Conservation (phyloP, 2,329 filamentous ascomycete species). For the Arachnomyces sp. region DNA sequence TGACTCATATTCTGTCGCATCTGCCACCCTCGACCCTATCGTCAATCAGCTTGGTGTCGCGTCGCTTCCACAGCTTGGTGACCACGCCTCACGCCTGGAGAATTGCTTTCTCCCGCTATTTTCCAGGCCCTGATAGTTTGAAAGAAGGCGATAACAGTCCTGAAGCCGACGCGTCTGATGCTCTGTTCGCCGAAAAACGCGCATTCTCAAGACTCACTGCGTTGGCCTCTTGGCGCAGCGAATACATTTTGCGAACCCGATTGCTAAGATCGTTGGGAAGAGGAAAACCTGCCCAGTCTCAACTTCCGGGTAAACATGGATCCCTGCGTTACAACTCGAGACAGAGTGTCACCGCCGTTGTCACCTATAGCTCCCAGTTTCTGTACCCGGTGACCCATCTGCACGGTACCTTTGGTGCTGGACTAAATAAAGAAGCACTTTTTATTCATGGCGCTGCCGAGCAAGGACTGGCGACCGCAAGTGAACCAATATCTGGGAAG, state of each 20-base stretch:
- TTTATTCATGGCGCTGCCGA: slow-evolving; percentile 80
- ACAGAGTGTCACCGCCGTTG: slow-evolving; percentile 63
- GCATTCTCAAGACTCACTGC: slow-evolving; percentile 75
- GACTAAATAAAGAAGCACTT: slow-evolving; percentile 59
- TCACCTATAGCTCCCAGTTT: slow-evolving; percentile 80
- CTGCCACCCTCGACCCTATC: slow-evolving; percentile 77
- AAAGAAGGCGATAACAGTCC: slow-evolving; percentile 27
- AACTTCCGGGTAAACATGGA: slow-evolving; percentile 47
- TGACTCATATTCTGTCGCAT: slow-evolving; percentile 87
- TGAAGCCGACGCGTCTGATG: slow-evolving; percentile 40
- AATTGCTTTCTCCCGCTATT: slow-evolving; percentile 84
- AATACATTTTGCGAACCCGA: slow-evolving; percentile 83
- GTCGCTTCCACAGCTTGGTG: slow-evolving; percentile 76
- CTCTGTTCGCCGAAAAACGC: slow-evolving; percentile 63
- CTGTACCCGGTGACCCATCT: slow-evolving; percentile 71
- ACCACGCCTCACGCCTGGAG: slow-evolving; percentile 92
- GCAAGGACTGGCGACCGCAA: slow-evolving; percentile 67
- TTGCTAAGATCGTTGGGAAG: slow-evolving; percentile 72
- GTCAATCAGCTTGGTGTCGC: slow-evolving; percentile 76
- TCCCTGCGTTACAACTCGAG: slow-evolving; percentile 47
- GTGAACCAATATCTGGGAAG: slow-evolving; percentile 69
- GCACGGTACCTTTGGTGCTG: slow-evolving; percentile 66
- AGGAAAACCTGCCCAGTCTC: slow-evolving; percentile 61
- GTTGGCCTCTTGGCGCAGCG: slow-evolving; percentile 88
- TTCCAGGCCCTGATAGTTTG: slow-evolving; percentile 64